Percentiles rank a stretch among this genome's conserved stretches.
These are phyloP conservation scores for Acanthamoeba comandoni DNA, from an alignment of 208 protist genomes.

Conservation along the genomic window DNA sequence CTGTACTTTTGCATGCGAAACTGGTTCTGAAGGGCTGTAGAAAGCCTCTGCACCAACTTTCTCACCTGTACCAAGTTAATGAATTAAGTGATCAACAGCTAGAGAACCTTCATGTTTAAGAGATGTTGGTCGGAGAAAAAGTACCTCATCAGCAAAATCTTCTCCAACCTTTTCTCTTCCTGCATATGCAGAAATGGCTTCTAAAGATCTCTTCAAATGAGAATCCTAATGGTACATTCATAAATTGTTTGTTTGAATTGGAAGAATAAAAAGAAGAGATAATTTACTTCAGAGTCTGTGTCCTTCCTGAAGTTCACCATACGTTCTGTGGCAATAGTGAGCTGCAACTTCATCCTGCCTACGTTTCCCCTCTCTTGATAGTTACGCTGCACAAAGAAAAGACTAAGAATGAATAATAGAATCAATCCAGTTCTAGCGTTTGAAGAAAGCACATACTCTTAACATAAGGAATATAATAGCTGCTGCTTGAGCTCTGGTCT, in stretches of 20 bases:
- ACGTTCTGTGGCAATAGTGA: conserved; percentile 71
- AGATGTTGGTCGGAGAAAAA: no score
- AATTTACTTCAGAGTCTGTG: neutral
- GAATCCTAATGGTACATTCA: conserved; percentile 18
- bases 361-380: conserved; percentile 76
- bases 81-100: no score
- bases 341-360: conserved; percentile 78
- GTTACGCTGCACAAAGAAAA: conserved; percentile 58
- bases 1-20: conserved; percentile 45
- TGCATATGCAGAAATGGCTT: conserved; percentile 21
- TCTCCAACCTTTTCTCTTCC: conserved; percentile 12
- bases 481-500: neutral
- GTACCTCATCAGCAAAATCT: conserved; percentile 40
- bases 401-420: conserved; percentile 14
- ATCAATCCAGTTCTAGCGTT: neutral
- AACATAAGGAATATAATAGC: conserved; percentile 32
- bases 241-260: no score
- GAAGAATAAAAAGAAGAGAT: conserved; percentile 5
- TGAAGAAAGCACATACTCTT: conserved; percentile 11
- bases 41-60: conserved; percentile 28
- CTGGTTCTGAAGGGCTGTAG: conserved; percentile 41
- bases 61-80: no score
- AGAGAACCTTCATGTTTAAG: no score
- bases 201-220: conserved; percentile 30
- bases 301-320: conserved; percentile 70